phyloP scores from a whole-genome alignment of 805 yeast species.

The Vanderwaltozyma yarrowii region DNA sequence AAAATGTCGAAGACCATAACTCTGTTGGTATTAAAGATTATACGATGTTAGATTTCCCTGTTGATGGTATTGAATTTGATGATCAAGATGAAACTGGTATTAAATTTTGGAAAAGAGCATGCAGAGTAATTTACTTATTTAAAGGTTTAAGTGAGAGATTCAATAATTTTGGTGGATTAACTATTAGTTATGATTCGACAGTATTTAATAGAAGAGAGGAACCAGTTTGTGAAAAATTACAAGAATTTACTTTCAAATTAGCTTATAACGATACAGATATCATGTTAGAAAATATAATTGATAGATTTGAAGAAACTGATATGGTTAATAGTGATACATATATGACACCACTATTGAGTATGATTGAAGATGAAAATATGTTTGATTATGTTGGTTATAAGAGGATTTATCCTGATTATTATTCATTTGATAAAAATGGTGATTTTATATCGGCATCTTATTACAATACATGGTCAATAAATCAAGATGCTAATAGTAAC shows the following conservation, averaged over 20 bases:
- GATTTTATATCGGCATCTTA: slow-evolving; percentile 26
- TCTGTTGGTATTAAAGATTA: slow-evolving; percentile 50
- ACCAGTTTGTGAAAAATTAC: background rate
- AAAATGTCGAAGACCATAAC: slow-evolving; percentile 30
- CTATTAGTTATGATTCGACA: slow-evolving; percentile 8
- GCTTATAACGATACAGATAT: background rate
- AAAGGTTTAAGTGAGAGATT: slow-evolving; percentile 21
- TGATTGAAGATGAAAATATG: slow-evolving; percentile 20
- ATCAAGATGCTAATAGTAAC: background rate
- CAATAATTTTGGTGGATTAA: slow-evolving; percentile 9
- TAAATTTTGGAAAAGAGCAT: slow-evolving; percentile 27
- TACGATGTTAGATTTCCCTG: slow-evolving; percentile 51
- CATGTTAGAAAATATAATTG: slow-evolving; percentile 1
- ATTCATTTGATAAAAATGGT: slow-evolving; percentile 27
- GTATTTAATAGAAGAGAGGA: slow-evolving; percentile 8
- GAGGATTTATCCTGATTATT: slow-evolving; percentile 18
- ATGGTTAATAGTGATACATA: slow-evolving; percentile 15
- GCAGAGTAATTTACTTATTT: slow-evolving; percentile 23
- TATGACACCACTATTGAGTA: slow-evolving; percentile 18
- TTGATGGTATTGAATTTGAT: slow-evolving; percentile 46
- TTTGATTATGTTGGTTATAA: slow-evolving; percentile 27
- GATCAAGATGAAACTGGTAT: slow-evolving; percentile 27
- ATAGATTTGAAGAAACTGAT: slow-evolving; percentile 14
- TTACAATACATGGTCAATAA: slow-evolving; percentile 12
- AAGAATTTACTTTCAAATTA: slow-evolving; percentile 2